These are phyloP conservation scores for Blastosporella zonata DNA, from an alignment of 1,284 basidiomycete genomes.

Conservation along the genomic window DNA sequence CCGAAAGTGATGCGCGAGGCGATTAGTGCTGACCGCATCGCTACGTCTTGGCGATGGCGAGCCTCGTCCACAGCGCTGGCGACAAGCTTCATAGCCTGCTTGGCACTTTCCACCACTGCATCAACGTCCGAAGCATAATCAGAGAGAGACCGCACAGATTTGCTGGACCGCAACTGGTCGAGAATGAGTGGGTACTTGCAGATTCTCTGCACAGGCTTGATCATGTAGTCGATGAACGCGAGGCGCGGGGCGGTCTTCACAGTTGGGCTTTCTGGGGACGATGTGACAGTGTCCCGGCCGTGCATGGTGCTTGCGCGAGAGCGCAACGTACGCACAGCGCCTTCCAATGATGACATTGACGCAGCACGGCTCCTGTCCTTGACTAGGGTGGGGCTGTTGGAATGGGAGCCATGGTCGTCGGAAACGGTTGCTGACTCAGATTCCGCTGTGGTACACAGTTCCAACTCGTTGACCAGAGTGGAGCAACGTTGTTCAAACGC, in stretches of 20 bases:
- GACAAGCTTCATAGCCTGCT: conserved; percentile 59
- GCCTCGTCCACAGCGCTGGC: conserved; percentile 62
- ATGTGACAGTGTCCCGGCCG: conserved; percentile 19
- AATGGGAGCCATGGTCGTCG: conserved; percentile 6
- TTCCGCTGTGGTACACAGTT: conserved; percentile 18
- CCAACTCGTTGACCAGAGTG: conserved; percentile 42
- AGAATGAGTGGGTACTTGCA: conserved; percentile 91
- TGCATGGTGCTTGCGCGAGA: conserved; percentile 29
- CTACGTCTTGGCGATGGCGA: conserved; percentile 61
- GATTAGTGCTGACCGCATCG: conserved; percentile 68
- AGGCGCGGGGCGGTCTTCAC: conserved; percentile 44
- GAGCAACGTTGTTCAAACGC: conserved; percentile 77
- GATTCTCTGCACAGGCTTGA: conserved; percentile 86
- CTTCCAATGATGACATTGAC: conserved; percentile 39
- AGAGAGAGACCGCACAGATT: conserved; percentile 24
- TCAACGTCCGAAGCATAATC: conserved; percentile 33
- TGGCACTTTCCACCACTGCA: conserved; percentile 49
- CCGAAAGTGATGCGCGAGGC: conserved; percentile 57
- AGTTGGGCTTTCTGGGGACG: conserved; percentile 24
- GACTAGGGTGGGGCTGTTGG: conserved; percentile 11
- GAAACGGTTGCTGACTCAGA: conserved; percentile 7
- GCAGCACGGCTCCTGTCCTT: conserved; percentile 36
- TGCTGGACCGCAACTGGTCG: conserved; percentile 61
- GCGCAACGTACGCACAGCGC: conserved; percentile 35
- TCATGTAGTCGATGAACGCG: conserved; percentile 77